These are phyloP conservation scores for Euphorbia tirucalli DNA, from an alignment of 345 rosid species.

Conservation along the genomic window DNA sequence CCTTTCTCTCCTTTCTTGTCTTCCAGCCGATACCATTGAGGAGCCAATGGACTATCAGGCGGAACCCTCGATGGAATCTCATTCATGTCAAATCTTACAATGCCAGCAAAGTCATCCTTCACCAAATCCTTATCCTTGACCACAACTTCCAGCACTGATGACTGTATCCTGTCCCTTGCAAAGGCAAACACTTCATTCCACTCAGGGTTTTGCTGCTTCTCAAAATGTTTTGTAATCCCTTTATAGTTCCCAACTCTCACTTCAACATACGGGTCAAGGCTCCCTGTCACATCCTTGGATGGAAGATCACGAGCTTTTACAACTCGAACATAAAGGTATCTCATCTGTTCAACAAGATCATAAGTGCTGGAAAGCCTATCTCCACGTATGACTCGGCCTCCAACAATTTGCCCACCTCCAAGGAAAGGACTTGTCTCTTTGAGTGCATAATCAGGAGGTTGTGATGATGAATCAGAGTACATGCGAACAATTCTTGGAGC, in stretches of 20 bases:
- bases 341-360: slow-evolving; percentile 37
- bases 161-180: slow-evolving; percentile 30
- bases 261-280: slow-evolving; percentile 36
- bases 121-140: slow-evolving; percentile 30
- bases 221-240: slow-evolving; percentile 27
- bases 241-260: slow-evolving; percentile 34
- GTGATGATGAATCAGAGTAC: slow-evolving; percentile 44
- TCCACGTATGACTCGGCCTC: slow-evolving; percentile 60
- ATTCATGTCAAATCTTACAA: slow-evolving; percentile 28
- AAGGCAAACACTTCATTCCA: slow-evolving; percentile 38
- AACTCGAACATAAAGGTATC: slow-evolving; percentile 25
- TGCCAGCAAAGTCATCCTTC: slow-evolving; percentile 30
- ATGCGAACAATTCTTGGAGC: slow-evolving; percentile 34
- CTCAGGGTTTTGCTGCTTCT: slow-evolving; percentile 28
- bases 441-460: slow-evolving; percentile 27
- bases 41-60: slow-evolving; percentile 36
- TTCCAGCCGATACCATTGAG: slow-evolving; percentile 35
- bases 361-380: slow-evolving; percentile 27
- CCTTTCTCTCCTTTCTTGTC: slow-evolving; percentile 29
- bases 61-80: slow-evolving; percentile 32
- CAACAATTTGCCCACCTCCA: slow-evolving; percentile 43
- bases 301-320: slow-evolving; percentile 35
- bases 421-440: slow-evolving; percentile 35
- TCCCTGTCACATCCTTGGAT: slow-evolving; percentile 27
- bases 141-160: slow-evolving; percentile 30